Evolutionary conservation across 305 asterid species (phyloP).

Genomic region (Rubia balearica): DNA sequence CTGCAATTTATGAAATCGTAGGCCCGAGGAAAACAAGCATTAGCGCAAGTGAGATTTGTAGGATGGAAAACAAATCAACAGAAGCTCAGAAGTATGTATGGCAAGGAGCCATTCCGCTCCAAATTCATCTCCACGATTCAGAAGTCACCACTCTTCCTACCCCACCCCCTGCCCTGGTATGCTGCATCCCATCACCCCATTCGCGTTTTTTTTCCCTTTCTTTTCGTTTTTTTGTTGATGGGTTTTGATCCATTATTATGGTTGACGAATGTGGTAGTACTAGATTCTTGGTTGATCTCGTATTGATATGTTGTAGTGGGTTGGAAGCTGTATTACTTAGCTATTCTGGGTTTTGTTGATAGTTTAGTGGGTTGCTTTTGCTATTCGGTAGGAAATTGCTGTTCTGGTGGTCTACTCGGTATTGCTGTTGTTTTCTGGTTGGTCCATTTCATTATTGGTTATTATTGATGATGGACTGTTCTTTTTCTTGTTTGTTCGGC

Average conservation of each 20-base stretch:
- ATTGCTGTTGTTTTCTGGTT: neutral
- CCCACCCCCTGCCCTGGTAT: constrained; percentile 82
- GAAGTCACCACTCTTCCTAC: constrained; percentile 91
- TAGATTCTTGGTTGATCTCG: neutral
- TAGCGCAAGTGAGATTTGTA: neutral
- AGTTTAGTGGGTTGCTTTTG: neutral
- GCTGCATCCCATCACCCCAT: neutral
- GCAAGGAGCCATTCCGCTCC: constrained; percentile 90
- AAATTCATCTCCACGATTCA: constrained; percentile 87
- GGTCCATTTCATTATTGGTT: neutral
- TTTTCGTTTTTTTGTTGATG: constrained; percentile 7
- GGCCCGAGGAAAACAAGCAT: neutral
- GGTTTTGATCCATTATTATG: constrained; percentile 8
- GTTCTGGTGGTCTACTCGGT: neutral
- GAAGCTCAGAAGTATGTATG: constrained; percentile 74
- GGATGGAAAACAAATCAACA: constrained; percentile 39
- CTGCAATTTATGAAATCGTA: neutral
- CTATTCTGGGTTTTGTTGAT: neutral
- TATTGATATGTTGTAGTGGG: neutral
- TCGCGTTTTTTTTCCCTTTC: neutral
- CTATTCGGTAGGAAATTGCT: neutral
- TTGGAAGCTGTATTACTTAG: neutral
- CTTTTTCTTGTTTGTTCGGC: neutral
- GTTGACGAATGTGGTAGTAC: neutral
- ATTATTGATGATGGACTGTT: neutral